Evolutionary conservation across 305 asterid species (phyloP).

Genomic region (Nicotiana rustica): DNA sequence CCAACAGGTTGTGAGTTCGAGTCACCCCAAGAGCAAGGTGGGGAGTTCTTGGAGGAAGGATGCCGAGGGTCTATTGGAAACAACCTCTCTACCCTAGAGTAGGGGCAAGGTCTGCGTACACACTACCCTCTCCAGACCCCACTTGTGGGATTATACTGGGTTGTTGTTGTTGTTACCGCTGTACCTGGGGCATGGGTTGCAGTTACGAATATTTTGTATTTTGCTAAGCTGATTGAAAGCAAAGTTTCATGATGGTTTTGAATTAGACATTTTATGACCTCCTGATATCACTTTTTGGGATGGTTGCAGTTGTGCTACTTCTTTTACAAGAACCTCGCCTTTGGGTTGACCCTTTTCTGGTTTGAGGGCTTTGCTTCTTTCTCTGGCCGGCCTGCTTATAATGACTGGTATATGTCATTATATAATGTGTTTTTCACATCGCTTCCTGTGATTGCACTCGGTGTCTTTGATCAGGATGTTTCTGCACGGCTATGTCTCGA

Average conservation of each 20-base stretch:
- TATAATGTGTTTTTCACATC: constrained; percentile 97
- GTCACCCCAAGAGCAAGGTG: too few species aligned
- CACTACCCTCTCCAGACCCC: too few species aligned
- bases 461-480: constrained; percentile 94
- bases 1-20: too few species aligned
- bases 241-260: neutral
- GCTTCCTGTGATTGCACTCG: constrained; percentile 95
- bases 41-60: too few species aligned
- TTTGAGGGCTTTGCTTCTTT: constrained; percentile 90
- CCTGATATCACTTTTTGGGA: constrained; percentile 28
- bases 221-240: neutral
- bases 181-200: neutral
- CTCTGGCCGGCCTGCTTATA: constrained; percentile 95
- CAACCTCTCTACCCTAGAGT: too few species aligned
- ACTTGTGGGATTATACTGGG: too few species aligned
- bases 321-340: constrained; percentile 94
- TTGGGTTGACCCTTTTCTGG: constrained; percentile 98
- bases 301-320: constrained; percentile 88
- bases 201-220: too few species aligned
- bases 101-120: too few species aligned
- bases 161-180: too few species aligned
- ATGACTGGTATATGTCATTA: constrained; percentile 94
- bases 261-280: constrained; percentile 21
- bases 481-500: constrained; percentile 82
- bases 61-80: too few species aligned